These are phyloP conservation scores for Sanghuangporus weigelae DNA, from an alignment of 1,284 basidiomycete genomes.

Conservation along the genomic window DNA sequence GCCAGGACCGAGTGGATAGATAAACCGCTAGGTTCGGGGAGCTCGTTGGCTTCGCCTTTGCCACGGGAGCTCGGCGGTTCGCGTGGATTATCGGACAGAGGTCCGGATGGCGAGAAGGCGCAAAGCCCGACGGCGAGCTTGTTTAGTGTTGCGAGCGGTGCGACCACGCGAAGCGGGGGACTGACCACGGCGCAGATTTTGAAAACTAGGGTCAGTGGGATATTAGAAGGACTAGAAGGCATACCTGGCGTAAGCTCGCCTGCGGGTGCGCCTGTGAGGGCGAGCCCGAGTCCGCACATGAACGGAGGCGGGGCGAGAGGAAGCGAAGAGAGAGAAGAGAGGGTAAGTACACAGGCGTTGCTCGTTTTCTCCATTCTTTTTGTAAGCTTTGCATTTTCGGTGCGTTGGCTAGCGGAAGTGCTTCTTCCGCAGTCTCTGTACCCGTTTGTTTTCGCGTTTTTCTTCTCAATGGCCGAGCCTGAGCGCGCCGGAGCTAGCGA, in stretches of 20 bases:
- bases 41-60: neutral
- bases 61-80: neutral
- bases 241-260: neutral
- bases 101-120: neutral
- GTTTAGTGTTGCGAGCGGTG: conserved; percentile 5
- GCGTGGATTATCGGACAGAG: neutral
- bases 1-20: neutral
- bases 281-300: neutral
- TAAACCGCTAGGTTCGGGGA: neutral
- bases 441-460: neutral
- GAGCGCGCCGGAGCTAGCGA: neutral
- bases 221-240: neutral
- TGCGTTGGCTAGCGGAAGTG: neutral
- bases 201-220: conserved; percentile 6
- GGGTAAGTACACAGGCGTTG: neutral
- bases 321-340: neutral
- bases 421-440: neutral
- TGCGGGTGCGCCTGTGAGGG: neutral
- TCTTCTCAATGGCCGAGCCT: neutral
- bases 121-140: conserved; percentile 14
- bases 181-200: conserved; percentile 13
- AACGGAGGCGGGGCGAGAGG: neutral
- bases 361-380: neutral
- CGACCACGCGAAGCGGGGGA: conserved; percentile 6
- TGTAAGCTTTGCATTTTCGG: neutral